Evolutionary conservation across 805 yeast species (phyloP).

Genomic region (Metschnikowia peoriensis): DNA sequence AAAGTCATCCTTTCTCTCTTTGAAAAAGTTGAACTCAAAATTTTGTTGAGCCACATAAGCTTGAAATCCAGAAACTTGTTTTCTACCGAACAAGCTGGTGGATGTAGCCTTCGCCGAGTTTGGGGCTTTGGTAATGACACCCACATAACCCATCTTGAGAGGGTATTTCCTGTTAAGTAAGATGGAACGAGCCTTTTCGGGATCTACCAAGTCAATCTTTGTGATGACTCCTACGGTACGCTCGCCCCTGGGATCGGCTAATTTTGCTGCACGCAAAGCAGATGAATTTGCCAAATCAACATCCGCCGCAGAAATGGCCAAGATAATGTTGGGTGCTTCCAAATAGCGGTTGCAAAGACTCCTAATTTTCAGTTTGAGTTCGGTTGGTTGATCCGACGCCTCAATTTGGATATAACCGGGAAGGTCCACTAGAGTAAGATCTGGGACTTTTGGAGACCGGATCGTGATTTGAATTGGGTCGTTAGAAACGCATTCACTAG

Average conservation of each 20-base stretch:
- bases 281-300: constrained; percentile 96
- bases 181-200: constrained; percentile 64
- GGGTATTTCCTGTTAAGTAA: constrained; percentile 84
- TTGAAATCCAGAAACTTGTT: constrained; percentile 49
- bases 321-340: constrained; percentile 87
- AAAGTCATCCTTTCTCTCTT: constrained; percentile 57
- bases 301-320: constrained; percentile 97
- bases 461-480: constrained; percentile 94
- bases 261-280: constrained; percentile 85
- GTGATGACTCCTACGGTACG: constrained; percentile 97
- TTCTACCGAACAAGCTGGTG: constrained; percentile 47
- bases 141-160: constrained; percentile 93
- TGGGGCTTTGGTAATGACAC: constrained; percentile 89
- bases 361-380: constrained; percentile 74
- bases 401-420: constrained; percentile 98
- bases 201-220: constrained; percentile 84
- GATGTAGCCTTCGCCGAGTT: constrained; percentile 26
- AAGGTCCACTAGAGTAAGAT: constrained; percentile 87
- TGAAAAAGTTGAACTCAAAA: constrained; percentile 57
- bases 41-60: constrained; percentile 67
- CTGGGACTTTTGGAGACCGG: constrained; percentile 85
- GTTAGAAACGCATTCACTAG: constrained; percentile 77
- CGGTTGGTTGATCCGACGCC: constrained; percentile 92
- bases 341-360: constrained; percentile 81
- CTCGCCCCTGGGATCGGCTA: constrained; percentile 91